These are phyloP conservation scores for Mimosa bimucronata DNA, from an alignment of 306 rosid genomes.

Conservation along the genomic window DNA sequence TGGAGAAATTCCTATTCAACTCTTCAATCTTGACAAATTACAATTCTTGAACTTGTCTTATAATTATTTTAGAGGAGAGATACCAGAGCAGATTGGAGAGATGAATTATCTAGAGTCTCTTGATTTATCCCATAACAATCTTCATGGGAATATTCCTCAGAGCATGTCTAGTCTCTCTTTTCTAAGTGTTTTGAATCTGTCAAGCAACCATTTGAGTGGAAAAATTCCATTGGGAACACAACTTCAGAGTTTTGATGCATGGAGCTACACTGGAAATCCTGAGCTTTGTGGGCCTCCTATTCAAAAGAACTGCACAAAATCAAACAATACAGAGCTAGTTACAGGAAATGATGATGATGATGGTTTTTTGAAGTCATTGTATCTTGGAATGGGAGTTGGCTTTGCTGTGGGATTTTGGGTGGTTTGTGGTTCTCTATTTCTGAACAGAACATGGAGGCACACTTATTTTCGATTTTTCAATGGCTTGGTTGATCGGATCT, in stretches of 20 bases:
- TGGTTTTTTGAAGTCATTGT: no score
- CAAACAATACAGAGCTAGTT: neutral
- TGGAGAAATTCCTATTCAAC: neutral
- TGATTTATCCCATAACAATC: neutral
- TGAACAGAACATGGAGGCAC: no score
- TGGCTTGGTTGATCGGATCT: no score
- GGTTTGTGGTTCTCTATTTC: no score
- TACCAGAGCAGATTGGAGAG: neutral
- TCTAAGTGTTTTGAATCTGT: neutral
- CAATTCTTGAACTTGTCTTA: slow-evolving; percentile 3
- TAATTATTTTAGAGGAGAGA: neutral
- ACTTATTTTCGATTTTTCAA: no score
- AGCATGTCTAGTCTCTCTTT: neutral
- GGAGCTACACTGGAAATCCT: neutral
- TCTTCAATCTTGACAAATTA: neutral
- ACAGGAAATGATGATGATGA: neutral
- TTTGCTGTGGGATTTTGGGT: no score
- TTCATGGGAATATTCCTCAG: neutral
- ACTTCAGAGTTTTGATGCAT: neutral
- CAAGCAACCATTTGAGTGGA: neutral
- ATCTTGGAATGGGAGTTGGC: no score
- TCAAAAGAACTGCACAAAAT: neutral
- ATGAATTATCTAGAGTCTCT: slow-evolving; percentile 8
- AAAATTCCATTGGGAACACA: neutral
- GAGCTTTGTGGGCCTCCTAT: slow-evolving; percentile 1